Conservation (phyloP, 306 rosid species). For the Quercus ilex region DNA sequence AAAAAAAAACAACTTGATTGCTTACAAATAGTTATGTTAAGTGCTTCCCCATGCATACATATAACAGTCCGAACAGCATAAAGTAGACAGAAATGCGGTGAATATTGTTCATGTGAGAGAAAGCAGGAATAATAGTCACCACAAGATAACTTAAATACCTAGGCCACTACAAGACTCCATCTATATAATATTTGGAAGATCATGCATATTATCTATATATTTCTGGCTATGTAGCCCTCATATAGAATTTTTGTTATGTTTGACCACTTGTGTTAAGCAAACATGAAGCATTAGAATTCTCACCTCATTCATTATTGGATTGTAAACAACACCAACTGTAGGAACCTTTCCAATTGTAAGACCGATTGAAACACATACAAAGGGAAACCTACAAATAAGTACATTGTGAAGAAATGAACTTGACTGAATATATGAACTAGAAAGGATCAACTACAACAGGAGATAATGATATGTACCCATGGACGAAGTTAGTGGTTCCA, state of each 20-base stretch:
- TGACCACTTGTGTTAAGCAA: conserved; percentile 9
- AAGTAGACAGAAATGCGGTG: background rate
- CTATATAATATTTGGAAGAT: background rate
- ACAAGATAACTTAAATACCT: background rate
- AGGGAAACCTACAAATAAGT: conserved; percentile 67
- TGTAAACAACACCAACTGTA: conserved; percentile 87
- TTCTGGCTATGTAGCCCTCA: background rate
- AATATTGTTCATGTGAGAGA: background rate
- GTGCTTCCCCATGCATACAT: conserved; percentile 5
- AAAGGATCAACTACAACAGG: conserved; percentile 14
- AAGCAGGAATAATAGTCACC: background rate
- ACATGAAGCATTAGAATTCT: conserved; percentile 21
- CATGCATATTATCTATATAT: background rate
- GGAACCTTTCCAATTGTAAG: conserved; percentile 85
- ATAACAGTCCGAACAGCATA: background rate
- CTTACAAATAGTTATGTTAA: background rate
- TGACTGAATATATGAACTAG: conserved; percentile 9
- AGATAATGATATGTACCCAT: conserved; percentile 61
- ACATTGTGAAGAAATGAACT: background rate
- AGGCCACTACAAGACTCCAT: background rate
- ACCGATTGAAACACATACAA: conserved; percentile 94
- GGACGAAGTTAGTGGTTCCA: conserved; percentile 97
- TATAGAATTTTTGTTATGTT: background rate
- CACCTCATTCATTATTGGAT: conserved; percentile 91
- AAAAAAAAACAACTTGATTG: background rate